Conservation (phyloP, 768 basidiomycete species). For the Naganishia vishniacii region DNA sequence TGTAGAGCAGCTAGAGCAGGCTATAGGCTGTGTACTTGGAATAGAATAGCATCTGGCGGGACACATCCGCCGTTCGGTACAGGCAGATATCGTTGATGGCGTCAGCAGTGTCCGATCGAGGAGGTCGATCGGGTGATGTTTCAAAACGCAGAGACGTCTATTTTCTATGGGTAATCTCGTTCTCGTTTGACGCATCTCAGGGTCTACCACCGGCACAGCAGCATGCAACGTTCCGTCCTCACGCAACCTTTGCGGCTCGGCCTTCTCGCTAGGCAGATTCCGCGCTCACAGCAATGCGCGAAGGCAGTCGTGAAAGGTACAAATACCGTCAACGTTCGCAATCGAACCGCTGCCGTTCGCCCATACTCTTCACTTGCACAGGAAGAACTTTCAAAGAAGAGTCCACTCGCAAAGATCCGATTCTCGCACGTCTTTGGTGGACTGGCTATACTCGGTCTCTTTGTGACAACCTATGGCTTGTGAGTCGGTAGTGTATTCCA, state of each 20-base stretch:
- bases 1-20: conserved; percentile 1
- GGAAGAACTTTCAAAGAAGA: conserved; percentile 10
- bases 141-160: not conserved
- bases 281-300: no score
- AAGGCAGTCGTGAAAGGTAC: no score
- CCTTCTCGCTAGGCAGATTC: not conserved
- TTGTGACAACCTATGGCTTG: conserved; percentile 47
- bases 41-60: no score
- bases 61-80: no score
- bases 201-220: no score
- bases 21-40: not conserved
- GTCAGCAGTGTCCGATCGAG: not conserved
- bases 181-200: no score
- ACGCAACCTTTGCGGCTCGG: not conserved
- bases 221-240: conserved; percentile 11
- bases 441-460: conserved; percentile 39
- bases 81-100: not conserved
- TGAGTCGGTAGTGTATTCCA: no score
- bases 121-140: not conserved
- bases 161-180: no score
- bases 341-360: no score
- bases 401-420: not conserved
- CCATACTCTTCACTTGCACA: conserved; percentile 2
- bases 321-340: not conserved
- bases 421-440: conserved; percentile 44